Evolutionary conservation across 495 filamentous ascomycete species (phyloP), one percentile per base, ranked within the genome.

Genomic region (Neurospora sp.): DNA sequence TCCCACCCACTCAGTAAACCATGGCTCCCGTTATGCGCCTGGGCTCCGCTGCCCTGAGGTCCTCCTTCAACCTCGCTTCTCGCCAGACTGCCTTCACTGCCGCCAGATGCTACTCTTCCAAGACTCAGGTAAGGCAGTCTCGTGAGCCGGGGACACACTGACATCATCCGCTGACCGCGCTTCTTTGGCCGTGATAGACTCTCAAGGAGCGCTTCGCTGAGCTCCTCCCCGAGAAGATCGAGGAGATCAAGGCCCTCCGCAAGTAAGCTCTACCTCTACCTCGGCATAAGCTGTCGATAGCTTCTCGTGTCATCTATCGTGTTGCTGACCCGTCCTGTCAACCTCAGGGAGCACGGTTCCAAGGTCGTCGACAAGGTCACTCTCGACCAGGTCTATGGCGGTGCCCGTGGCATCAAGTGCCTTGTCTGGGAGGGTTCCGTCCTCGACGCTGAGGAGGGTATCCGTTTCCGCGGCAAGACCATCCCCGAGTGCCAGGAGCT

Each of bases 401-500:
- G 96, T 90, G 96, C 96, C 78, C 94, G 96, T 87, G 96, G 96
- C 76, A 96, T 99, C 85, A 99, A 98, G 87, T 93, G 91, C 77
- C 90, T 99, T 72, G 96, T 98, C 72, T 98, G 96, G 96, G 96
- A 99, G 90, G 96, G 96, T 75, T 99, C 96, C 76, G 96, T 99
- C 79, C 91, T 99, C 74, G 96, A 99, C 85, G 89, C 94, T 60
- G 95, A 99, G 88, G 95, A 99, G 88, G 96, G 96, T 85, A 99
- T 99, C 85, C 93, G 96, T 76, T 99, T 99, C 89, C 90, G 96
- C 83, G 96, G 96, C 85, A 93, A 92, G 87, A 99, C 96, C 73
- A 99, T 99, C 78, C 96, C 96, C 76, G 95, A 99, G 85, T 97
- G 96, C 90, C 95, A 98, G 90, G 86, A 97, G 84, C 84, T 97